Base-by-base conservation (phyloP, 139 green algal genomes). In the Closterium sp. region DNA sequence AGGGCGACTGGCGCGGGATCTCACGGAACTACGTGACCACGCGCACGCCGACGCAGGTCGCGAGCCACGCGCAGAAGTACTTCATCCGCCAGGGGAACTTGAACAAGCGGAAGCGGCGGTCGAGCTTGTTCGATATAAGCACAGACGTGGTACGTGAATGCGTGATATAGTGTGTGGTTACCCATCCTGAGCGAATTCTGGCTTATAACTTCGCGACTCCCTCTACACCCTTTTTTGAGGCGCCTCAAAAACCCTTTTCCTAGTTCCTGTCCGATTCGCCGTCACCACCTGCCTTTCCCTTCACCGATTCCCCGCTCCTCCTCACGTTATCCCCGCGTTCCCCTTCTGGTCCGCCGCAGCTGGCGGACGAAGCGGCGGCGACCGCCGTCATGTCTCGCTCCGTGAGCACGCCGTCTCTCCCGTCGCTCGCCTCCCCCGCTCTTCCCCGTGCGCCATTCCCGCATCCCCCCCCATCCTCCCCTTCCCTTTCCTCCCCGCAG, bases 31-130 rank as follows among this genome's bases (percentile, higher is more conserved):
- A 96, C 69, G 96, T 98, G 28, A 95, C 95, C 9, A 95, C 94
- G 32, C 93, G 97, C 69, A 98, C 96, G 1, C 96, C 97, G 4
- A 98, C 97, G 33, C 96, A 97, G 85, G 97, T 98, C 0, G 97
- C 97, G n/a, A 96, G 91, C 33, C 97, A 99, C 89, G 97, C 97
- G 1, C 97, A 99, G 92, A 99, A 99, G 93, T 96, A 98, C 91
- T 98, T 98, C 87, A 95, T 98, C 34, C 94, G 97, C 16, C 88
- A 97, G 4, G 94, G 87, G 9, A 96, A 97, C 66, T 86, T 95
- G 0, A 97, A 96, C 66, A 98, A 98, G 95, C 95, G 97, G 0
- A 96, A 96, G 92, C 88, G 93, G 8, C 91, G 95, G 16, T 89
- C 92, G 30, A 95, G 86, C 66, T 88, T 96, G 32, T 95, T 96